Evolutionary conservation across 495 filamentous ascomycete genomes (phyloP).

Genomic region (Aspergillus cavernicola): DNA sequence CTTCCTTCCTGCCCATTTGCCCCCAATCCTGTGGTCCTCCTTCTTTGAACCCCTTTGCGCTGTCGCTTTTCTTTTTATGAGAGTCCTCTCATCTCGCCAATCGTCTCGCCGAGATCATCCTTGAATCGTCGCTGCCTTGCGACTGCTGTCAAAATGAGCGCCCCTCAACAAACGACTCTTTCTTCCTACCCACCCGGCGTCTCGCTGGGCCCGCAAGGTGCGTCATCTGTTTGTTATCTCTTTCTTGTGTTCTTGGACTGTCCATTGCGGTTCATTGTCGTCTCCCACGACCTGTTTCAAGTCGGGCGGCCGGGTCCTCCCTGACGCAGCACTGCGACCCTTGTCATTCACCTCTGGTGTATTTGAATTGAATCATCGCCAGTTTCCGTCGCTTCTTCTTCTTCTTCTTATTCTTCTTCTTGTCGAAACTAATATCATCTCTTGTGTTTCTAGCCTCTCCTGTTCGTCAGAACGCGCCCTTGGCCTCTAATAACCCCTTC

Average conservation of each 20-base stretch:
- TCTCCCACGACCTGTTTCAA: conserved; percentile 17
- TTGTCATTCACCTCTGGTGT: background rate
- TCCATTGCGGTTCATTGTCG: conserved; percentile 10
- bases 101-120: conserved; percentile 13
- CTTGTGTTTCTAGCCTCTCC: conserved; percentile 13
- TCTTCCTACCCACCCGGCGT: conserved; percentile 36
- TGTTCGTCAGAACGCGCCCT: conserved; percentile 39
- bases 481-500: conserved; percentile 97
- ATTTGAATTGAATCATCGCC: conserved; percentile 14
- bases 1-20: conserved; percentile 5
- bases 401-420: background rate
- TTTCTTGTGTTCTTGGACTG: conserved; percentile 4
- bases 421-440: conserved; percentile 12
- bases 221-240: conserved; percentile 26
- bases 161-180: conserved; percentile 31
- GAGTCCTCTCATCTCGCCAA: conserved; percentile 7
- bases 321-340: conserved; percentile 10
- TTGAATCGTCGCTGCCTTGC: conserved; percentile 20
- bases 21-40: conserved; percentile 5
- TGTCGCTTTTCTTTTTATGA: conserved; percentile 13
- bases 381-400: background rate
- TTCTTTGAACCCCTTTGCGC: conserved; percentile 3
- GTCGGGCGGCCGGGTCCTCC: conserved; percentile 7
- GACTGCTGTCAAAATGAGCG: conserved; percentile 31
- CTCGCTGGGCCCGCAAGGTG: conserved; percentile 37